Base-by-base conservation (phyloP, 2,329 filamentous ascomycete species). In the Nothophoma quercina region DNA sequence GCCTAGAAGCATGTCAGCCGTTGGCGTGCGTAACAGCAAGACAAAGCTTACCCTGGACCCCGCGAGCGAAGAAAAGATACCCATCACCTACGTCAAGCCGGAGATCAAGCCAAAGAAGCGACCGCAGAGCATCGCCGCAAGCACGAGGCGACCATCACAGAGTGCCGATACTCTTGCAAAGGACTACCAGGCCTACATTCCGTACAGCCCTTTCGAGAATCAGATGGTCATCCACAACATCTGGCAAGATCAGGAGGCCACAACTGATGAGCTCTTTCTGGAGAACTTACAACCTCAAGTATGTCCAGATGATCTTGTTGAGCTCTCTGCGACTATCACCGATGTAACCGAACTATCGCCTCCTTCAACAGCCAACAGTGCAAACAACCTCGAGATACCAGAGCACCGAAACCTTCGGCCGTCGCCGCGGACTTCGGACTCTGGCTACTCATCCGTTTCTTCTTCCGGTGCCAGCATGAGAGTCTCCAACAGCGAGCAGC, bases 381-480 rank as follows among this genome's bases (percentile, higher is more conserved):
- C 28, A 9, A 38, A 40, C 12, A 30, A 21, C 8, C 22, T 48
- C n/a, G 39, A 57, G 7, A 59, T 49, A 15, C 29, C 51, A 13
- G 56, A 49, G 18, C 44, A 28, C 7, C 51, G 38, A 33, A 21
- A 38, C 16, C 44, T 23, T 28, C 58, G 64, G 28, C 70, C 69
- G 13, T 52, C 56, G 22, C 65, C 70, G 23, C 59, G 47, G 30
- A 73, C 73, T 32, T 59, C 67, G 1, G 74, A 77, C 46, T 77
- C 74, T 8, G 74, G 74, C 1, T 77, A 77, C 51, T 76, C 72
- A 3, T 75, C 74, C 41, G 65, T 66, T 5, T 25, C 38, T 12
- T 53, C 50, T n/a, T 48, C 39, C 19, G 33, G 22, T 36, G 28
- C 32, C 28, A 44, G 43, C 10, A 7, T 42, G 4, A 43, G 39